These are phyloP conservation scores for Colletotrichum aenigma DNA, from an alignment of 2,329 filamentous ascomycete genomes.

Conservation along the genomic window DNA sequence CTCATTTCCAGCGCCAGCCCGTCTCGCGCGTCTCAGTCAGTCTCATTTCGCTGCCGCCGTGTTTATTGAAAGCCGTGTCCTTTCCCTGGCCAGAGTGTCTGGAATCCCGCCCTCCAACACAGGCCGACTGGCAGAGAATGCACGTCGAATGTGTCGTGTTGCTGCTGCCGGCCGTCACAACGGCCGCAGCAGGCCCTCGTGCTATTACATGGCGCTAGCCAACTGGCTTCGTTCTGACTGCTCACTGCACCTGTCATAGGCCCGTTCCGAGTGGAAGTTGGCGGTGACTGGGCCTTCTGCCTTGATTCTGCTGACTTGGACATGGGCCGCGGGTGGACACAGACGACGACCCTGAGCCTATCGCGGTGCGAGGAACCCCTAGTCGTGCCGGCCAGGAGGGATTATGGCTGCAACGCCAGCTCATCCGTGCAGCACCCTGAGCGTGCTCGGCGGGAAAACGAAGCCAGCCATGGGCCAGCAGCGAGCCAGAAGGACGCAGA, in stretches of 20 bases:
- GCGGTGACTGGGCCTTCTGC: conserved; percentile 39
- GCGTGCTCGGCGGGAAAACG: not conserved
- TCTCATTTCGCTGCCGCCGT: conserved; percentile 8
- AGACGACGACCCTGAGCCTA: conserved; percentile 43
- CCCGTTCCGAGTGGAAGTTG: conserved; percentile 28
- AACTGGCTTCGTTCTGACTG: conserved; percentile 47
- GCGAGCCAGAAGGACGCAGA: not conserved
- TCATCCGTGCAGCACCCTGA: conserved; percentile 41
- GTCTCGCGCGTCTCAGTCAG: not conserved
- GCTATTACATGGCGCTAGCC: conserved; percentile 16
- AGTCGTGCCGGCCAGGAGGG: conserved; percentile 39
- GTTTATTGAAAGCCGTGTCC: not conserved
- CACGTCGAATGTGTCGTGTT: not conserved
- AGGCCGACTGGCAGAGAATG: not conserved
- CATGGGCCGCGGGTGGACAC: conserved; percentile 39
- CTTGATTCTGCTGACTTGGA: conserved; percentile 45
- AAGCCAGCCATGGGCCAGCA: not conserved
- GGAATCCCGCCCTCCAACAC: not conserved
- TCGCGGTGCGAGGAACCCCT: conserved; percentile 36
- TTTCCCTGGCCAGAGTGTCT: not conserved
- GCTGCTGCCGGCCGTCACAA: conserved; percentile 21
- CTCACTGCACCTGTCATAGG: conserved; percentile 45
- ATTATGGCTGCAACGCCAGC: conserved; percentile 50
- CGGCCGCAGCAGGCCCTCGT: conserved; percentile 39
- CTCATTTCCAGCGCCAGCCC: not conserved